phyloP scores from a whole-genome alignment of 768 basidiomycete genomes.

The Cystofilobasidium macerans region DNA sequence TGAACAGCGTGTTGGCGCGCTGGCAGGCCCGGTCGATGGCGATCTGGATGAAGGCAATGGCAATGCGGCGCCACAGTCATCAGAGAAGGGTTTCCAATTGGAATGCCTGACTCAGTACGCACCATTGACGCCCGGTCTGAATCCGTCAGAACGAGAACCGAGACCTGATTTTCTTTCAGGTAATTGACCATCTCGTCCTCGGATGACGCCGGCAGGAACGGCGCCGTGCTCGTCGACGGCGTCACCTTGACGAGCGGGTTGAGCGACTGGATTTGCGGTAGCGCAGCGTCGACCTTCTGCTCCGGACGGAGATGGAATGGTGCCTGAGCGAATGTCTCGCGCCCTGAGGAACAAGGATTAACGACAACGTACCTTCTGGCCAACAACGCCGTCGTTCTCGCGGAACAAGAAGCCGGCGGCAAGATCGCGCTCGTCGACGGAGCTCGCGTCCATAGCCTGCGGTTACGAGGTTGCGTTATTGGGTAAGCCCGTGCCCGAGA shows the following conservation, averaged over 20 bases:
- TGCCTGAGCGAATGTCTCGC: too few species aligned
- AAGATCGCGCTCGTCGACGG: constrained; percentile 72
- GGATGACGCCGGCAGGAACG: constrained; percentile 41
- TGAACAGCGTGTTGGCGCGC: constrained; percentile 62
- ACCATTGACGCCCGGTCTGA: constrained; percentile 59
- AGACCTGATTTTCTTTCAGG: constrained; percentile 38
- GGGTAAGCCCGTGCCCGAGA: too few species aligned
- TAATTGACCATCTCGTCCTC: constrained; percentile 33
- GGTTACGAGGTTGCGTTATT: too few species aligned
- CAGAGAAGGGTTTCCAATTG: too few species aligned
- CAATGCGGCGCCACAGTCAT: too few species aligned
- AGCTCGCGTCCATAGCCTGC: constrained; percentile 57
- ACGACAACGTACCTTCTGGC: constrained; percentile 54
- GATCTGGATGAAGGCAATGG: constrained; percentile 46
- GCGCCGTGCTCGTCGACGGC: constrained; percentile 52
- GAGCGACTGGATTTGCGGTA: constrained; percentile 69
- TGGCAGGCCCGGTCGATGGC: constrained; percentile 70
- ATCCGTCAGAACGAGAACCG: constrained; percentile 82
- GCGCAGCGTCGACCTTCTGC: constrained; percentile 77
- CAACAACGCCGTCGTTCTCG: constrained; percentile 68
- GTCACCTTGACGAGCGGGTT: constrained; percentile 85
- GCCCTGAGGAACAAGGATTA: too few species aligned
- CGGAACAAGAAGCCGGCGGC: constrained; percentile 88
- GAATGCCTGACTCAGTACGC: too few species aligned
- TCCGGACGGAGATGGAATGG: background rate